phyloP scores from a whole-genome alignment of 176 grass and related monocot species.

The Rhipidocladum racemiflorum region DNA sequence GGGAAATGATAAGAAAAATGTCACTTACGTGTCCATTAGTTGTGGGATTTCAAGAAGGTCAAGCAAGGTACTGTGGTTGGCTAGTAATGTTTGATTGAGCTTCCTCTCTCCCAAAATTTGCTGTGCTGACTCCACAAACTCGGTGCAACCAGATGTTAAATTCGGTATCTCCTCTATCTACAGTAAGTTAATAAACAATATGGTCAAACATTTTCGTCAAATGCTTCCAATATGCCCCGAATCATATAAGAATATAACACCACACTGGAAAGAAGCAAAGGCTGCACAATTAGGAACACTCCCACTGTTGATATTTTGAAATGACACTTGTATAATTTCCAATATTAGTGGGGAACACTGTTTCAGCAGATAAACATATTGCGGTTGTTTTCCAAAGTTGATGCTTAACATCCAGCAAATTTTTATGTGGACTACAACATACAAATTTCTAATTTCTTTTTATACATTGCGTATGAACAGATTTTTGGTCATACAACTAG shows the following conservation, averaged over 20 bases:
- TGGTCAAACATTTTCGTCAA: slow-evolving; percentile 30
- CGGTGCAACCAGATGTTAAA: slow-evolving; percentile 93
- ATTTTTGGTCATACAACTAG: neutral
- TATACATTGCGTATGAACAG: neutral
- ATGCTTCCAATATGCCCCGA: neutral
- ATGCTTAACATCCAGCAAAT: neutral
- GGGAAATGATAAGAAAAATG: slow-evolving; percentile 20
- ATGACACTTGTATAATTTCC: neutral
- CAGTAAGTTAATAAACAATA: slow-evolving; percentile 29
- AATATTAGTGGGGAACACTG: slow-evolving; percentile 5
- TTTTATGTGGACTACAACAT: neutral
- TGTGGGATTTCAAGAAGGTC: slow-evolving; percentile 98
- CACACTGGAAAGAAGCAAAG: neutral
- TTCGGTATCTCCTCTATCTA: slow-evolving; percentile 98
- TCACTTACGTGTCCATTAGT: slow-evolving; percentile 92
- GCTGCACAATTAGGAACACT: neutral
- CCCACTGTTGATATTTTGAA: neutral
- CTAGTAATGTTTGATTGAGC: slow-evolving; percentile 93
- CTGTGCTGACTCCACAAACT: slow-evolving; percentile 94
- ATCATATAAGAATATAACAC: neutral
- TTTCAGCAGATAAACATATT: neutral
- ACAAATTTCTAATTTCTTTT: neutral
- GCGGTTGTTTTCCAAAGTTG: neutral
- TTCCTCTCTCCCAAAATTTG: slow-evolving; percentile 98
- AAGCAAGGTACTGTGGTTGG: slow-evolving; percentile 91